phyloP scores from a whole-genome alignment of 2,329 filamentous ascomycete species.

The Bimuria novae-zelandiae region DNA sequence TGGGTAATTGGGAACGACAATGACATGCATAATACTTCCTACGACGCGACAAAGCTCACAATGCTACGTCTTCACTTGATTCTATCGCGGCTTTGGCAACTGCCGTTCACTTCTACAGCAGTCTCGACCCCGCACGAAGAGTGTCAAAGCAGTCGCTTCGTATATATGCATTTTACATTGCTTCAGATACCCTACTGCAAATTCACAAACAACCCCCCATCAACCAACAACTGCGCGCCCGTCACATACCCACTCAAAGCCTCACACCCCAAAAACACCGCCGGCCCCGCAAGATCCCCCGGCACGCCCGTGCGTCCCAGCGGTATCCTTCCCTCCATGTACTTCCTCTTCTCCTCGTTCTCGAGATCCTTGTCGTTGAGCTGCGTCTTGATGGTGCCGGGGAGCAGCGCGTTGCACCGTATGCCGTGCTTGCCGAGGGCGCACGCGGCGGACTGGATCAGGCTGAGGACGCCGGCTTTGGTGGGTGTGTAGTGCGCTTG shows the following conservation, averaged over 20 bases:
- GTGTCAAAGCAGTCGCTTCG: no score
- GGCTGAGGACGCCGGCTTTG: slow-evolving; percentile 77
- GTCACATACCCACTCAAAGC: slow-evolving; percentile 65
- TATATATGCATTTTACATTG: no score
- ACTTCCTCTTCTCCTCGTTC: slow-evolving; percentile 71
- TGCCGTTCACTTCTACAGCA: no score
- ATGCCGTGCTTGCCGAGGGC: slow-evolving; percentile 77
- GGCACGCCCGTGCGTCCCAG: slow-evolving; percentile 58
- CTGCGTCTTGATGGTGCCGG: slow-evolving; percentile 82
- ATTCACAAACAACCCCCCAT: slow-evolving; percentile 89
- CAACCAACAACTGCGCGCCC: slow-evolving; percentile 81
- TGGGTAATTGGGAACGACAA: no score
- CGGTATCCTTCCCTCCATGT: slow-evolving; percentile 83
- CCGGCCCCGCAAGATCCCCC: slow-evolving; percentile 78
- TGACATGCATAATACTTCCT: no score
- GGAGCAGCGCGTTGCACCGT: slow-evolving; percentile 80
- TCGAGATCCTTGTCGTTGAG: slow-evolving; percentile 81
- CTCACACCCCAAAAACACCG: slow-evolving; percentile 79
- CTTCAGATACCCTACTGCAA: slow-evolving; percentile 51
- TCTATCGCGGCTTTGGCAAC: no score
- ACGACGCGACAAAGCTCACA: no score
- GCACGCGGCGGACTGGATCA: slow-evolving; percentile 84
- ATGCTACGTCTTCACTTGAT: no score
- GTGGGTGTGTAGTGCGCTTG: slow-evolving; percentile 87
- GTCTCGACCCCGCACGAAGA: no score